Evolutionary conservation across 257 asterid genomes (phyloP), one percentile per base, ranked within the genome.

Genomic region (Lycium ferocissimum): DNA sequence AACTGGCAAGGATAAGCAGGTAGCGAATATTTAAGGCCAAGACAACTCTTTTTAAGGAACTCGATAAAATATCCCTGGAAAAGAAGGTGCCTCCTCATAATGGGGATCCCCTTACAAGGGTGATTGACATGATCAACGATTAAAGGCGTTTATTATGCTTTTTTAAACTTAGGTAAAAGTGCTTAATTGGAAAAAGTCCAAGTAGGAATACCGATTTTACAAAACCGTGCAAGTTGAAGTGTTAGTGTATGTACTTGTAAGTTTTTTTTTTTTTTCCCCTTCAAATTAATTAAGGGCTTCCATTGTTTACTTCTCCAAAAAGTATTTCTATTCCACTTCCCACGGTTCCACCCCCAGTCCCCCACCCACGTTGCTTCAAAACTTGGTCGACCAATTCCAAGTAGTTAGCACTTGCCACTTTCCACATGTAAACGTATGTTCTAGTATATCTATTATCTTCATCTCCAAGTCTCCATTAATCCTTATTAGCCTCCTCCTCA

Each of bases 311-410:
- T 35, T 35, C 35, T 37, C 6, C 5, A 2, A 69, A 37, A 69
- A 37, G 76, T 15, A 35, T 6, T 12, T 69, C 2, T 7, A 3
- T 35, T 37, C 49, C 75, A 67, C 47, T n/a, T 67, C 37, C 49
- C 49, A 67, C 22, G 75, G 51, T 67, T 67, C 51, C 76, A 37
- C n/a, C 56, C 56, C n/a, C n/a, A n/a, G n/a, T n/a, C n/a, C 22
- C 75, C 51, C 78, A 37, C 78, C 78, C 53, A 69, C 76, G 53
- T 69, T 69, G 76, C 51, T 69, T 69, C 76, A 69, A 69, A 15
- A 69, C 7, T 69, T 69, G 26, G 78, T 69, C 51, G 26, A 69
- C 51, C 53, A 38, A 69, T 69, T 69, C 53, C 18, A 33, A 13
- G 6, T 66, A 35, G 20, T 66, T 66, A 66, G 1, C 38, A 40